Evolutionary conservation across 768 basidiomycete species (phyloP), one percentile per base, ranked within the genome.

Genomic region (Porphyrellus cyaneotinctus): DNA sequence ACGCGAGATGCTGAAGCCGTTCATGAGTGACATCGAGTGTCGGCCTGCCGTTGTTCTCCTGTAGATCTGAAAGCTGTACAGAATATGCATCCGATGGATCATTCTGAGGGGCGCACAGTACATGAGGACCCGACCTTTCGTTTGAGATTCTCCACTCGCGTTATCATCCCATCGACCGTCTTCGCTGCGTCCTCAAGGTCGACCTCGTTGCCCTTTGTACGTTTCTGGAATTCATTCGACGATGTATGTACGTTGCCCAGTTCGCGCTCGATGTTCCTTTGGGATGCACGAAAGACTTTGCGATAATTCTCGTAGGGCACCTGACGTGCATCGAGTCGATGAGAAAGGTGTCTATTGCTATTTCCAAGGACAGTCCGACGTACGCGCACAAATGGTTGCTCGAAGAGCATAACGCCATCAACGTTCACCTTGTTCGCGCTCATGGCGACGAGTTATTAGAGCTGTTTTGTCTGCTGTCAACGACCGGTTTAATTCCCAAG

Each of bases 221-320:
- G 71, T 44, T 74, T 78, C 18, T 73, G 75, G n/a, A 93, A 72
- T 28, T 93, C 89, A 37, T 70, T 77, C 6, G 83, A 72, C 20
- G 76, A 59, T 23, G 74, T 72, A 58, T 85, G 83, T 14, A 88
- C 74, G 24, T 78, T 74, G 15, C 76, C 78, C 37, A 89, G 68
- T 62, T 94, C 91, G 52, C 87, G 83, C 69, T 95, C 92, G 49
- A 92, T 83, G 56, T 84, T 78, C 71, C 83, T 84, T 66, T 92
- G 90, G 1, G 86, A 84, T 17, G 84, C 79, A 31, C 91, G 83
- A 64, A 95, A 94, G n/a, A 86, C 78, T 70, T 88, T 90, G 61
- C 89, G 84, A 63, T 91, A 89, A 60, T 88, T 88, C 73, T 95
- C 92, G 70, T 87, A 90, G 12, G 92, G 92, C 13, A 92, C 89